Conservation (phyloP, 352 stramenopile genomes). For the Pythium rishiriense region DNA sequence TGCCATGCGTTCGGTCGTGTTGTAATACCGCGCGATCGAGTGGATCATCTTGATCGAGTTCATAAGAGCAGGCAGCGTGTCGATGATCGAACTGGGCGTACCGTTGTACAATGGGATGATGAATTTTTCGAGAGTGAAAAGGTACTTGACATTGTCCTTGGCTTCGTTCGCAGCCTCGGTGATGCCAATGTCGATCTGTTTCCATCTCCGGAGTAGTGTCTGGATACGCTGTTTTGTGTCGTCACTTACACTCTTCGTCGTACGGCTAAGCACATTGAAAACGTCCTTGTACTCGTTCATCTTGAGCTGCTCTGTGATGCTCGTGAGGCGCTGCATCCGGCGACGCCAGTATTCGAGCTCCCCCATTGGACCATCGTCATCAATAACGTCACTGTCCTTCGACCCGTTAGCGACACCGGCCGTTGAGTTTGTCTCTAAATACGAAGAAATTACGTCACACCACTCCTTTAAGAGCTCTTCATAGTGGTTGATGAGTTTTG, state of each 20-base stretch:
- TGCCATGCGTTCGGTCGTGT: constrained; percentile 97
- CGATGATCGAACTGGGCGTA: constrained; percentile 96
- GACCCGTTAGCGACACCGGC: constrained; percentile 22
- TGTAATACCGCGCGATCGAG: constrained; percentile 98
- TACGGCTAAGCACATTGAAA: constrained; percentile 89
- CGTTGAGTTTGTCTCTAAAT: constrained; percentile 90
- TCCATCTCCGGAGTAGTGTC: constrained; percentile 94
- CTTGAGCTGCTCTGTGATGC: constrained; percentile 98
- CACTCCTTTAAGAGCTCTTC: constrained; percentile 97
- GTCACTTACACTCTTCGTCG: constrained; percentile 83
- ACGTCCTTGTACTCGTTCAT: constrained; percentile 96
- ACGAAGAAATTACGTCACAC: constrained; percentile 95
- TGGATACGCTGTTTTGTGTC: constrained; percentile 94
- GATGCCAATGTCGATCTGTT: constrained; percentile 98
- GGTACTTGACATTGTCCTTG: constrained; percentile 99
- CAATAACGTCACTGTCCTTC: constrained; percentile 64
- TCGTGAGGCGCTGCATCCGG: constrained; percentile 98
- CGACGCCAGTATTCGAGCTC: constrained; percentile 97
- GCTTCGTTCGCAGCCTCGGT: constrained; percentile 98
- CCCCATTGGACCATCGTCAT: constrained; percentile 93
- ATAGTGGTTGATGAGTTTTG: constrained; percentile 92
- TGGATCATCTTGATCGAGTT: constrained; percentile 99
- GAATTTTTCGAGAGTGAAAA: constrained; percentile 98
- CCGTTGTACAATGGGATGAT: constrained; percentile 89
- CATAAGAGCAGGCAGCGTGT: constrained; percentile 97